phyloP scores from a whole-genome alignment of 805 yeast genomes.

The Priceomyces melissophilus region DNA sequence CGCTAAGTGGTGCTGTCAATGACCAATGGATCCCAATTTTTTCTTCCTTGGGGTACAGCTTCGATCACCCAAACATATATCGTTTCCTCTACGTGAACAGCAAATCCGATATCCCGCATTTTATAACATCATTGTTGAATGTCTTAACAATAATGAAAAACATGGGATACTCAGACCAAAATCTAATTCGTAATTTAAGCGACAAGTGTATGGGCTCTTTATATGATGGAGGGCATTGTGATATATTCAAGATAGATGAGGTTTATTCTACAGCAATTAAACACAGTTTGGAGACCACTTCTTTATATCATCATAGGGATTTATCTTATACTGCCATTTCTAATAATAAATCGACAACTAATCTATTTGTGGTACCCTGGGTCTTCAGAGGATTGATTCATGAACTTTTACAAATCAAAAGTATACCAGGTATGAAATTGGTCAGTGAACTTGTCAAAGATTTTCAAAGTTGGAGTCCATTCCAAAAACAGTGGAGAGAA shows the following conservation, averaged over 20 bases:
- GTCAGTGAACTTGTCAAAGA: conserved; percentile 21
- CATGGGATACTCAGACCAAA: conserved; percentile 33
- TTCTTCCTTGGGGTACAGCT: conserved; percentile 26
- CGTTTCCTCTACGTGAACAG: conserved; percentile 23
- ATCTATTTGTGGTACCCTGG: conserved; percentile 30
- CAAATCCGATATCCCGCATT: conserved; percentile 18
- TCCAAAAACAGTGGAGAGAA: conserved; percentile 28
- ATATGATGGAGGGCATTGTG: conserved; percentile 25
- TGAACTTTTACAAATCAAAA: conserved; percentile 29
- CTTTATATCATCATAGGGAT: conserved; percentile 16
- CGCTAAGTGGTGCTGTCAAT: conserved; percentile 29
- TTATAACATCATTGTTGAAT: conserved; percentile 24
- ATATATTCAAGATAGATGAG: conserved; percentile 17
- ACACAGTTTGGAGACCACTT: conserved; percentile 37
- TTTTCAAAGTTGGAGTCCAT: conserved; percentile 28
- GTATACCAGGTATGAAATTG: conserved; percentile 23
- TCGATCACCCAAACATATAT: conserved; percentile 36
- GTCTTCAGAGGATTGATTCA: conserved; percentile 34
- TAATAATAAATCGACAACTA: neutral
- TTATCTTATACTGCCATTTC: conserved; percentile 6
- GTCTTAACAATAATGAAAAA: conserved; percentile 30
- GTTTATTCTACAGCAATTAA: conserved; percentile 28
- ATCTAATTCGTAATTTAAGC: conserved; percentile 26
- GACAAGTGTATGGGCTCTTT: conserved; percentile 24
- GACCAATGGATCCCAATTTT: conserved; percentile 38